Evolutionary conservation across 2,329 filamentous ascomycete species (phyloP).

Genomic region (Diaporthe velutina): DNA sequence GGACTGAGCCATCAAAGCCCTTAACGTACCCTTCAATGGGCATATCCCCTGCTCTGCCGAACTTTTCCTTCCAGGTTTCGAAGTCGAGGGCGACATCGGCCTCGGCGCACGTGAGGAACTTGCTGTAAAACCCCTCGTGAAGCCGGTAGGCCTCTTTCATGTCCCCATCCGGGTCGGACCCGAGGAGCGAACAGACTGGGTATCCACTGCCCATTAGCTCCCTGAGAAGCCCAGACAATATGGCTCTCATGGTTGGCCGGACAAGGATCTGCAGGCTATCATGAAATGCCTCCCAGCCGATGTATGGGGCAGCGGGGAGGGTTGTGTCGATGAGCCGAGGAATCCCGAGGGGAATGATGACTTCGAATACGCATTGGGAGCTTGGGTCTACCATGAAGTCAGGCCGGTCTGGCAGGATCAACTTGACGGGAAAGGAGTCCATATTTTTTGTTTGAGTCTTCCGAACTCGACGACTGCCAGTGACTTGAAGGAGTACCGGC

Average conservation of each 20-base stretch:
- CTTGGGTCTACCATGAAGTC: not conserved
- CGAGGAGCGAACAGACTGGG: not conserved
- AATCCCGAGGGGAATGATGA: not conserved
- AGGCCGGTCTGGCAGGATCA: not conserved
- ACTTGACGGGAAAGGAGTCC: conserved; percentile 1
- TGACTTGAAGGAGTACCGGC: not conserved
- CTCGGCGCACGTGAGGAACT: not conserved
- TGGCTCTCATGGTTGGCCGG: not conserved
- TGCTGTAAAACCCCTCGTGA: not conserved
- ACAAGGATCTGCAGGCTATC: not conserved
- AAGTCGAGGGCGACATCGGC: not conserved
- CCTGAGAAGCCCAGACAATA: not conserved
- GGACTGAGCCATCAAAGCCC: fast-evolving
- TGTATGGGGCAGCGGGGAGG: not conserved
- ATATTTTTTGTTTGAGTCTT: not conserved
- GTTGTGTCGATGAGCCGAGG: not conserved
- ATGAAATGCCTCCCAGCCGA: not conserved
- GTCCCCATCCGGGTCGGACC: not conserved
- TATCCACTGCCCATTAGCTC: not conserved
- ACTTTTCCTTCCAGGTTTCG: not conserved
- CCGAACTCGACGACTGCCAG: not conserved
- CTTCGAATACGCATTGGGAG: not conserved
- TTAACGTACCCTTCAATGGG: not conserved
- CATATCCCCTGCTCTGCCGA: not conserved
- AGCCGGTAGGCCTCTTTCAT: not conserved